A percentile compares a stretch with the other conserved stretches of the same genome.
These are phyloP conservation scores for Acorus calamus DNA, from an alignment of 106 monocot genomes.

Conservation along the genomic window DNA sequence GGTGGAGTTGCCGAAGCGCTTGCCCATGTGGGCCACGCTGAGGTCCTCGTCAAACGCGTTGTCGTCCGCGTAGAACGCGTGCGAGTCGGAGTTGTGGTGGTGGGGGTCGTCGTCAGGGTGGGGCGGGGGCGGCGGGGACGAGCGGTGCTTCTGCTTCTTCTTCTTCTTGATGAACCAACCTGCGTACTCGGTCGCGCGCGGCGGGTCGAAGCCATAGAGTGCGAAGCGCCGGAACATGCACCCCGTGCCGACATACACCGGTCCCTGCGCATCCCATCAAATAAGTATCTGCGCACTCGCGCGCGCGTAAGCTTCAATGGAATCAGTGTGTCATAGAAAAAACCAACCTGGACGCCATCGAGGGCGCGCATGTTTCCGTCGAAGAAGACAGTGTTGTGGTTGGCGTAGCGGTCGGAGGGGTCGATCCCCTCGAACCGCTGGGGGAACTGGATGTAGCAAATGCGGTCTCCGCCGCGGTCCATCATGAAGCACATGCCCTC, in stretches of 20 bases:
- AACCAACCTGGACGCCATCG: conserved; percentile 52
- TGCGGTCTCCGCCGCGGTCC: conserved; percentile 86
- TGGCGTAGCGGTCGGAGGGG: conserved; percentile 92
- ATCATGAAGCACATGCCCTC: conserved; percentile 99
- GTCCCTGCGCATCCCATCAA: conserved; percentile 5
- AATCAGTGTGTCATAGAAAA: too few relatives aligned
- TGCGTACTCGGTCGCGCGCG: conserved; percentile 7
- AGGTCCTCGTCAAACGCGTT: too few relatives aligned
- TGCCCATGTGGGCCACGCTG: too few relatives aligned
- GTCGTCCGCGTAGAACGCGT: too few relatives aligned
- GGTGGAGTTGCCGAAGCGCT: too few relatives aligned
- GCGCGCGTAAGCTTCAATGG: too few relatives aligned
- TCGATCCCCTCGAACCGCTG: conserved; percentile 95
- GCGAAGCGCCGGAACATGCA: conserved; percentile 27
- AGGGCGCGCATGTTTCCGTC: conserved; percentile 98
- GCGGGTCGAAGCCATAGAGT: conserved; percentile 29
- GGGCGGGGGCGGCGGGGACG: too few relatives aligned
- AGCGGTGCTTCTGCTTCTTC: conserved; percentile 4
- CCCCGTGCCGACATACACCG: conserved; percentile 31
- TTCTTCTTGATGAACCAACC: conserved; percentile 4
- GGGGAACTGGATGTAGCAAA: conserved; percentile 92
- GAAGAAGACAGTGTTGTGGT: conserved; percentile 98
- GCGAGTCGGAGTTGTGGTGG: too few relatives aligned
- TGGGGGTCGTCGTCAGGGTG: too few relatives aligned
- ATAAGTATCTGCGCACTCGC: too few relatives aligned